Conservation (phyloP, 73 alveolate species). For the Durusdinium trenchii region DNA sequence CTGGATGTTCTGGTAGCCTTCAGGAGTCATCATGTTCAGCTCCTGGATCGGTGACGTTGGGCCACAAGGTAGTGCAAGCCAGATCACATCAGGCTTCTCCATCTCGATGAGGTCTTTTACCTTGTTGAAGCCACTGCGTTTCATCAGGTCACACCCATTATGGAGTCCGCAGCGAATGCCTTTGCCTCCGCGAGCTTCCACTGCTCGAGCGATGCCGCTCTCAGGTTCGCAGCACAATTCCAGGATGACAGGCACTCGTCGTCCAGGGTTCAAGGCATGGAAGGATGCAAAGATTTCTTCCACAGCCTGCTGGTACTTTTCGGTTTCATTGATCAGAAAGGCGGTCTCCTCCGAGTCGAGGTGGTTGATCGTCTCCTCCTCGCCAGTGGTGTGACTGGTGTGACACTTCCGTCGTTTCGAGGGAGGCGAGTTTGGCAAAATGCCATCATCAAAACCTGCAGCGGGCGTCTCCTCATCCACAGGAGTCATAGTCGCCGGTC, state of each 20-base stretch:
- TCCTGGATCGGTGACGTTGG: slow-evolving; percentile 13
- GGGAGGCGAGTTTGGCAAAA: neutral
- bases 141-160: neutral
- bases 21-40: neutral
- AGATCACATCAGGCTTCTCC: neutral
- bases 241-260: neutral
- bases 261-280: neutral
- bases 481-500: too few relatives aligned
- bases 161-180: neutral
- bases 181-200: neutral
- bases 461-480: too few relatives aligned
- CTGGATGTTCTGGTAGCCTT: neutral
- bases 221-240: neutral
- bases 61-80: neutral
- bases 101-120: neutral
- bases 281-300: neutral
- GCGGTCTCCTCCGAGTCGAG: neutral
- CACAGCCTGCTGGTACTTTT: neutral
- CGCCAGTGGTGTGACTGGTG: neutral
- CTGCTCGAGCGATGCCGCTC: neutral
- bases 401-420: neutral
- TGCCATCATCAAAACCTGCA: neutral
- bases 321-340: neutral
- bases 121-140: slow-evolving; percentile 9
- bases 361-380: neutral